Percentiles rank a stretch among this genome's conserved stretches.
Evolutionary conservation across 768 basidiomycete genomes (phyloP).

Genomic region (Russula olivacea): DNA sequence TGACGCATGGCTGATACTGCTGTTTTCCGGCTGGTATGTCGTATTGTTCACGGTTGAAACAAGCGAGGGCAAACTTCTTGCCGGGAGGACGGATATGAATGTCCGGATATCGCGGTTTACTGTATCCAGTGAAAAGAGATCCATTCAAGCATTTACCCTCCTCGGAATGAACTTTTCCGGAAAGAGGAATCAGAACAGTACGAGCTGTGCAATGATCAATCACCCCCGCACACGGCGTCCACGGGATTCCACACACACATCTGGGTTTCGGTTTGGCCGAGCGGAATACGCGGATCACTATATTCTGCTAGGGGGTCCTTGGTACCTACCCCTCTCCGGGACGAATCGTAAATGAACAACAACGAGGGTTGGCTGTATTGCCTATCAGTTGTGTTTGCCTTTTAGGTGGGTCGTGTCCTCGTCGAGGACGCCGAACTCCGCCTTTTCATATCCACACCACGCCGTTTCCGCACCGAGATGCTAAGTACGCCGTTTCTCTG

Average conservation of each 20-base stretch:
- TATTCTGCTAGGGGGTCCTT: not conserved
- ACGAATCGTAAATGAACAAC: constrained; percentile 40
- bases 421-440: constrained; percentile 39
- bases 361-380: constrained; percentile 44
- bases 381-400: constrained; percentile 41
- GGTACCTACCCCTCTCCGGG: constrained; percentile 21
- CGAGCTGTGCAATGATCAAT: constrained; percentile 6
- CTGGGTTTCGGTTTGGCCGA: not conserved
- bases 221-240: not conserved
- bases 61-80: constrained; percentile 2
- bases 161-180: not conserved
- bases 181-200: not conserved
- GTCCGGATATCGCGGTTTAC: not conserved
- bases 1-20: not conserved
- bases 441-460: constrained; percentile 40
- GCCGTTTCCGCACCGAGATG: constrained; percentile 35
- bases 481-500: constrained; percentile 33
- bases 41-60: not conserved
- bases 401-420: constrained; percentile 39
- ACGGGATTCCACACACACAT: not conserved
- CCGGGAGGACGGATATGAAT: constrained; percentile 1
- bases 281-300: constrained; percentile 3
- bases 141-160: not conserved
- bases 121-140: not conserved
- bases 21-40: constrained; percentile 1